Percentiles rank a stretch among this genome's conserved stretches.
Evolutionary conservation across 179 eudicot genomes (phyloP).

Genomic region (Beta macrorhiza): DNA sequence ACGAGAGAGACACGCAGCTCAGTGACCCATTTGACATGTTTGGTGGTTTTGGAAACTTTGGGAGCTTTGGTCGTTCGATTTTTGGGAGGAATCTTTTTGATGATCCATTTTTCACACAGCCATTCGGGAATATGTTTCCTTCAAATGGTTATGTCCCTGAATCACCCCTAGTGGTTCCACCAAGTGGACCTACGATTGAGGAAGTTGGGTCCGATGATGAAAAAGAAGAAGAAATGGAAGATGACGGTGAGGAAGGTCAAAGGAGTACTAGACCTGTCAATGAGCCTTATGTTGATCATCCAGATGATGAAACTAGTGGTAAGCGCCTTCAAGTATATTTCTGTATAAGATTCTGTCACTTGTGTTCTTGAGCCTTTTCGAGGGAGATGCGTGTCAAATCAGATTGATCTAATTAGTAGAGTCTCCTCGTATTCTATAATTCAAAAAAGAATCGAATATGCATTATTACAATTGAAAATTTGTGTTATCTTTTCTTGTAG

Average conservation of each 20-base stretch:
- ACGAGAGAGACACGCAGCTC: constrained; percentile 33
- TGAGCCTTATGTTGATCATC: constrained; percentile 71
- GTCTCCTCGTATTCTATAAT: no score
- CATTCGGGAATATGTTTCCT: constrained; percentile 39
- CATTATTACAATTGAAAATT: background rate
- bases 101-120: constrained; percentile 74
- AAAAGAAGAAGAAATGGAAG: constrained; percentile 28
- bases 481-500: background rate
- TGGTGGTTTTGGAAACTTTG: constrained; percentile 43
- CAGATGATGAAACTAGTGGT: constrained; percentile 68
- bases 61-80: constrained; percentile 39
- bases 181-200: constrained; percentile 54
- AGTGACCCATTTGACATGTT: constrained; percentile 38
- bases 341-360: background rate
- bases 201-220: constrained; percentile 57
- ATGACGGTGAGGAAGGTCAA: constrained; percentile 19
- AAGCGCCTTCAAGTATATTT: constrained; percentile 7
- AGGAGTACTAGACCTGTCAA: constrained; percentile 25
- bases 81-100: constrained; percentile 66
- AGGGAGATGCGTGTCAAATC: no score
- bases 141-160: constrained; percentile 27
- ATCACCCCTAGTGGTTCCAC: constrained; percentile 24
- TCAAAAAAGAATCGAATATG: background rate
- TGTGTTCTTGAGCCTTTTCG: no score
- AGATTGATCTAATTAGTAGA: no score